phyloP scores from a whole-genome alignment of 176 grass and related monocot species.

The Tuctoria greenei region DNA sequence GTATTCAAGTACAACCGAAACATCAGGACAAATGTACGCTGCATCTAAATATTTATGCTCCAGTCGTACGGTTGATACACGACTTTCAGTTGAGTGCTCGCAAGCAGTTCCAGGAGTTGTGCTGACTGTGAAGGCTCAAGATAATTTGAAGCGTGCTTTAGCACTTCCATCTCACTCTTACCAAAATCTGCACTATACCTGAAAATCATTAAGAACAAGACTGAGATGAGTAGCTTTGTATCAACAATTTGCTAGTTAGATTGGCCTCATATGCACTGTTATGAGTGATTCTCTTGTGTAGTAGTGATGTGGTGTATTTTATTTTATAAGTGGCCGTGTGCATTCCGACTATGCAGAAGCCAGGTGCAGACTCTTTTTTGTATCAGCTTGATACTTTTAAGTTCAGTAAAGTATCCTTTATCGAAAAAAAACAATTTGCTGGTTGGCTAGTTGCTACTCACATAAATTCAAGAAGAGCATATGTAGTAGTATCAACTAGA shows the following conservation, averaged over 20 bases:
- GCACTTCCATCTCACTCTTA: slow-evolving; percentile 75
- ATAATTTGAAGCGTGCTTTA: slow-evolving; percentile 95
- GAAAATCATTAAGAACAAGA: slow-evolving; percentile 19
- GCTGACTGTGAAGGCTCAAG: slow-evolving; percentile 58
- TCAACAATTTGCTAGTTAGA: neutral
- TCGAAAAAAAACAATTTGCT: too few relatives aligned
- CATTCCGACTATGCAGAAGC: too few relatives aligned
- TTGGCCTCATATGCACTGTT: too few relatives aligned
- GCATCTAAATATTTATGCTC: slow-evolving; percentile 66
- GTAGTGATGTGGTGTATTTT: too few relatives aligned
- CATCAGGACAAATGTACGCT: neutral
- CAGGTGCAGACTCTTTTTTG: too few relatives aligned
- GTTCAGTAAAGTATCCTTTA: too few relatives aligned
- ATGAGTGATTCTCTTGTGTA: too few relatives aligned
- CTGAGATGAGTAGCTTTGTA: neutral
- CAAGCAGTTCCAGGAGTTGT: slow-evolving; percentile 73
- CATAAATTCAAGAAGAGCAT: slow-evolving; percentile 3
- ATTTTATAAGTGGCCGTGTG: too few relatives aligned
- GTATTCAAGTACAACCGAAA: slow-evolving; percentile 33
- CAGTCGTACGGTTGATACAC: slow-evolving; percentile 82
- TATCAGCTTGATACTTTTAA: too few relatives aligned
- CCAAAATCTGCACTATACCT: slow-evolving; percentile 93
- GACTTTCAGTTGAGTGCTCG: slow-evolving; percentile 70
- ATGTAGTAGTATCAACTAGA: neutral
- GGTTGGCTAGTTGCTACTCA: neutral